Conservation (phyloP, 2,329 filamentous ascomycete species). For the Xylariaceae sp. region DNA sequence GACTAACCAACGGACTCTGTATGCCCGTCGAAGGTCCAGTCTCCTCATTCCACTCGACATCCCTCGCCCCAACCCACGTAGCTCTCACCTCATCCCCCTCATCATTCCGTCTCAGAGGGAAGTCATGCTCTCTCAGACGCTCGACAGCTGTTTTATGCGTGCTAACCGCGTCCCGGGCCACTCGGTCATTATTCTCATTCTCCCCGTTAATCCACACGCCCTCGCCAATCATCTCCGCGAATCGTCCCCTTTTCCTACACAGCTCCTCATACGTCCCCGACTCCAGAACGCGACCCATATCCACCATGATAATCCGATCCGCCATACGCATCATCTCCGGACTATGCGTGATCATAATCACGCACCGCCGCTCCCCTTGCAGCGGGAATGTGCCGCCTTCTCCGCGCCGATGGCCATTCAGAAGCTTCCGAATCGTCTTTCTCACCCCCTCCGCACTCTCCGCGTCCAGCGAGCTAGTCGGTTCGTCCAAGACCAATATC, state of each 20-base stretch:
- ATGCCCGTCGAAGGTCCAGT: conserved; percentile 24
- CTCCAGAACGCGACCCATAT: conserved; percentile 62
- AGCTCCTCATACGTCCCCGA: conserved; percentile 61
- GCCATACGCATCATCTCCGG: conserved; percentile 81
- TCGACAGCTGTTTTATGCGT: background rate
- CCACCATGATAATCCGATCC: conserved; percentile 65
- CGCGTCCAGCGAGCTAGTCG: conserved; percentile 73
- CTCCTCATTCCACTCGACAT: conserved; percentile 20
- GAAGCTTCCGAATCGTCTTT: conserved; percentile 52
- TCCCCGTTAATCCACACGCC: conserved; percentile 19
- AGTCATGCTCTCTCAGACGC: conserved; percentile 8
- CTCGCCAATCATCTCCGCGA: conserved; percentile 39
- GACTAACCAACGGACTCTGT: conserved; percentile 26
- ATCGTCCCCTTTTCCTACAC: conserved; percentile 38
- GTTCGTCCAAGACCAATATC: conserved; percentile 79
- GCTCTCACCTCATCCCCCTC: conserved; percentile 10
- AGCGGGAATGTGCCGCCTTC: background rate
- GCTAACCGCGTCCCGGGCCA: background rate
- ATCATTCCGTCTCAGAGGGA: conserved; percentile 16
- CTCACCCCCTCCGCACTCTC: conserved; percentile 61
- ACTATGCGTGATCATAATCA: conserved; percentile 78
- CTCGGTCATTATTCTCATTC: background rate
- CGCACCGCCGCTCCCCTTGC: conserved; percentile 44
- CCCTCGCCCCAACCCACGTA: conserved; percentile 20
- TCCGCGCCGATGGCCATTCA: conserved; percentile 26